These are phyloP conservation scores for Magnaporthiopsis poae DNA, from an alignment of 2,329 filamentous ascomycete species.

Conservation along the genomic window DNA sequence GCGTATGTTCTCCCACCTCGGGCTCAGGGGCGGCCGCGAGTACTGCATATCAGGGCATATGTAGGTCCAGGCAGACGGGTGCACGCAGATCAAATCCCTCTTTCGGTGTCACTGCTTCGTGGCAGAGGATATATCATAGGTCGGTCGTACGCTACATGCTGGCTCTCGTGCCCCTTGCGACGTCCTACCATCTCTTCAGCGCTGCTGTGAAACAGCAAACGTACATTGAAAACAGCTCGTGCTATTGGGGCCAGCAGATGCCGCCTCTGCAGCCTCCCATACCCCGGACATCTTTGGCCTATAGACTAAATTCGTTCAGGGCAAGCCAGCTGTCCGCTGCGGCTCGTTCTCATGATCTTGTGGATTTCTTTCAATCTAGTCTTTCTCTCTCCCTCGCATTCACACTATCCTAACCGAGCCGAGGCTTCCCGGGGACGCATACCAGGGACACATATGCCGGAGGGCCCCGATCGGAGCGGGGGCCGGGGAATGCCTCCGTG, in stretches of 20 bases:
- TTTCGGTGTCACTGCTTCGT: not conserved
- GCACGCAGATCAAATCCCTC: not conserved
- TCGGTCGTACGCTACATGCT: not conserved
- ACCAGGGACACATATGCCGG: not conserved
- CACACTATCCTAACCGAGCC: not conserved
- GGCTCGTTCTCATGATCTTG: no score
- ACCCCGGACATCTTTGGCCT: not conserved
- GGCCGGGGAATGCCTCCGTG: not conserved
- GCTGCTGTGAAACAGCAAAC: not conserved
- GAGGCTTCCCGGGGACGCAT: not conserved
- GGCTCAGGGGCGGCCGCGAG: not conserved
- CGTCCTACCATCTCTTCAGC: not conserved
- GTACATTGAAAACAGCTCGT: not conserved
- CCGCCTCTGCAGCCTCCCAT: not conserved
- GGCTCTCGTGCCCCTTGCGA: not conserved
- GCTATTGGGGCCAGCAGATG: not conserved
- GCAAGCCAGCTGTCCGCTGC: not conserved
- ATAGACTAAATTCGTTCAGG: not conserved
- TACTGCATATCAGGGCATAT: not conserved
- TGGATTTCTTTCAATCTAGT: not conserved
- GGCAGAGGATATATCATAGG: not conserved
- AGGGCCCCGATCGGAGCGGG: not conserved
- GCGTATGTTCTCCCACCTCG: not conserved
- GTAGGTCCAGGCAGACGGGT: not conserved
- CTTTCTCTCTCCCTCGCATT: not conserved